Evolutionary conservation across 805 yeast species (phyloP).

Genomic region (Grigorovia jiainica): DNA sequence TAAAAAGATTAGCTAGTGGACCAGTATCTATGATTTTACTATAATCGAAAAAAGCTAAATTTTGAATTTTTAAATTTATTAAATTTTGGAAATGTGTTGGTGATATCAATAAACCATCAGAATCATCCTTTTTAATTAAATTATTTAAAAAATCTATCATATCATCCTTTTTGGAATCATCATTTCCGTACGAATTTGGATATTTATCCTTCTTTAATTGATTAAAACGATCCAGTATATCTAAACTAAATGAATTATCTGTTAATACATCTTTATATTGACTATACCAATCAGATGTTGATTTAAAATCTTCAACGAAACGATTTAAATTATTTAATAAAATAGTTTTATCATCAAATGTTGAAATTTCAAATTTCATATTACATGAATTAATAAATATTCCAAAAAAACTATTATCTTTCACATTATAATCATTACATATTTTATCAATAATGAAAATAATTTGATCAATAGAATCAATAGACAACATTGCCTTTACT

Average conservation of each 20-base stretch:
- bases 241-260: neutral
- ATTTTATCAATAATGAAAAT: neutral
- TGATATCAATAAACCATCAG: conserved; percentile 4
- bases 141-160: conserved; percentile 7
- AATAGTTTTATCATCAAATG: conserved; percentile 9
- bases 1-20: neutral
- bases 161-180: conserved; percentile 2
- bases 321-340: neutral
- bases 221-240: neutral
- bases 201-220: neutral
- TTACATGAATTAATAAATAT: conserved; percentile 9
- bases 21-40: neutral
- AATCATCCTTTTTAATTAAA: neutral
- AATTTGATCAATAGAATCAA: conserved; percentile 4
- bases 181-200: neutral
- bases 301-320: neutral
- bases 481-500: conserved; percentile 1
- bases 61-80: conserved; percentile 15
- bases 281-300: neutral
- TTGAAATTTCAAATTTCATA: conserved; percentile 10
- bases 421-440: neutral
- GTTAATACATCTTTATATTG: neutral
- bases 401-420: conserved; percentile 13
- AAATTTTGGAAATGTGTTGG: conserved; percentile 18
- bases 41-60: neutral